Percentiles rank a stretch among this genome's conserved stretches.
phyloP scores from a whole-genome alignment of 345 rosid species.

The Mallotus nudiflorus region DNA sequence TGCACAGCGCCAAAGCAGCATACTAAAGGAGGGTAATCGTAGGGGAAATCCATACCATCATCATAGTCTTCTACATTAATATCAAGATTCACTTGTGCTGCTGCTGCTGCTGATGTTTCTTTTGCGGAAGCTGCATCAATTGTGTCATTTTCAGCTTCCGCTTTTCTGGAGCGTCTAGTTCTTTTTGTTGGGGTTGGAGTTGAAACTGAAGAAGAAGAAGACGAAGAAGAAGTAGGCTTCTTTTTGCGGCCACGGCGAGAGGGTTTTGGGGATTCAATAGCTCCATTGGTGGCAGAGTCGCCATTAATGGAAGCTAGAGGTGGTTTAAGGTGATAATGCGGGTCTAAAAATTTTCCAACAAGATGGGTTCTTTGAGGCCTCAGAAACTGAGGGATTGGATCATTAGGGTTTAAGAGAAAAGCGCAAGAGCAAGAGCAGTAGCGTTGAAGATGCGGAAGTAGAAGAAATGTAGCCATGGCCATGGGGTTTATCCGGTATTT shows the following conservation, averaged over 20 bases:
- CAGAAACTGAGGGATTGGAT: constrained; percentile 3
- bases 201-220: constrained; percentile 31
- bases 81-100: constrained; percentile 7
- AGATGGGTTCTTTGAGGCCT: not conserved
- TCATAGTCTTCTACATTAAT: constrained; percentile 46
- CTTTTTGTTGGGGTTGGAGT: constrained; percentile 22
- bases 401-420: constrained; percentile 21
- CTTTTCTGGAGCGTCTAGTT: constrained; percentile 24
- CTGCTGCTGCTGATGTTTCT: constrained; percentile 10
- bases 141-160: constrained; percentile 23
- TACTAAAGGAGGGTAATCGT: constrained; percentile 73
- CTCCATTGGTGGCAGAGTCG: constrained; percentile 35
- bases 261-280: constrained; percentile 53
- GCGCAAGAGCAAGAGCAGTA: constrained; percentile 22
- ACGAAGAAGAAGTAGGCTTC: constrained; percentile 33
- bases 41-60: constrained; percentile 72
- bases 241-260: constrained; percentile 65
- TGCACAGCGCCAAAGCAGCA: constrained; percentile 88
- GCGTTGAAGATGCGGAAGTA: constrained; percentile 37
- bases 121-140: no score
- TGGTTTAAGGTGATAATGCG: constrained; percentile 9
- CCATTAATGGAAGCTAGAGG: constrained; percentile 41
- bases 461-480: constrained; percentile 61
- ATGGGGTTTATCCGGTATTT: no score
- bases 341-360: not conserved